These are phyloP conservation scores for Phytophthora hybrid DNA, from an alignment of 352 stramenopile genomes.

Conservation along the genomic window DNA sequence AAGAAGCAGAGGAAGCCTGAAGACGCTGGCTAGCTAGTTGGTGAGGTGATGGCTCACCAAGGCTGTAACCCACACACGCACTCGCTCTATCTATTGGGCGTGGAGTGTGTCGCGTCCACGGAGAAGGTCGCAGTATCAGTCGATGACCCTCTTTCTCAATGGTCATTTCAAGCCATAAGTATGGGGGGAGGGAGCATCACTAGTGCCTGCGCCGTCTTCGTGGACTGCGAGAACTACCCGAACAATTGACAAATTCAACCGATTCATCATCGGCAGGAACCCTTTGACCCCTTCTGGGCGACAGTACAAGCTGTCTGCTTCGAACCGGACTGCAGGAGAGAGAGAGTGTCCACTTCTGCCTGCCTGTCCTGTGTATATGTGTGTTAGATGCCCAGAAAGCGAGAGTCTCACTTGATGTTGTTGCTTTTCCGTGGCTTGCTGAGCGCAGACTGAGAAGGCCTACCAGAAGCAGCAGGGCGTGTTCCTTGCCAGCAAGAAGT, in stretches of 20 bases:
- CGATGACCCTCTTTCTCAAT: background rate
- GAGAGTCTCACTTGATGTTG: conserved; percentile 7
- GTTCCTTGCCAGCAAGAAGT: conserved; percentile 98
- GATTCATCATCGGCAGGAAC: conserved; percentile 57
- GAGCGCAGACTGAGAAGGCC: conserved; percentile 96
- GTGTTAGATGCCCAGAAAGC: background rate
- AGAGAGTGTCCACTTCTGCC: background rate
- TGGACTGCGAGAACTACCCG: conserved; percentile 32
- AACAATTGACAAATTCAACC: conserved; percentile 38
- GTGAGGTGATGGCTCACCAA: conserved; percentile 68
- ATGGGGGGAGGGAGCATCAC: background rate
- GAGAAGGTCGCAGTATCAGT: background rate
- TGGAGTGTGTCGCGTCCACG: conserved; percentile 4
- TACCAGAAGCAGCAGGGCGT: conserved; percentile 99
- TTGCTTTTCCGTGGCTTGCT: background rate
- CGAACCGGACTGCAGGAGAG: conserved; percentile 10
- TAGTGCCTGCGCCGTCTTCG: background rate
- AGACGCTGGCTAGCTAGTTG: conserved; percentile 54
- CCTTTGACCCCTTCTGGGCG: conserved; percentile 18
- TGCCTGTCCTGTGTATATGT: background rate
- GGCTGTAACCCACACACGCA: conserved; percentile 75
- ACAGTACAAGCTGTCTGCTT: conserved; percentile 33
- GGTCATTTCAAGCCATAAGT: background rate
- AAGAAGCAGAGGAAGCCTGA: conserved; percentile 26
- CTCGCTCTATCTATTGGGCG: background rate